These are phyloP conservation scores for Colletotrichum sp. DNA, from an alignment of 2,329 filamentous ascomycete genomes.

Conservation along the genomic window DNA sequence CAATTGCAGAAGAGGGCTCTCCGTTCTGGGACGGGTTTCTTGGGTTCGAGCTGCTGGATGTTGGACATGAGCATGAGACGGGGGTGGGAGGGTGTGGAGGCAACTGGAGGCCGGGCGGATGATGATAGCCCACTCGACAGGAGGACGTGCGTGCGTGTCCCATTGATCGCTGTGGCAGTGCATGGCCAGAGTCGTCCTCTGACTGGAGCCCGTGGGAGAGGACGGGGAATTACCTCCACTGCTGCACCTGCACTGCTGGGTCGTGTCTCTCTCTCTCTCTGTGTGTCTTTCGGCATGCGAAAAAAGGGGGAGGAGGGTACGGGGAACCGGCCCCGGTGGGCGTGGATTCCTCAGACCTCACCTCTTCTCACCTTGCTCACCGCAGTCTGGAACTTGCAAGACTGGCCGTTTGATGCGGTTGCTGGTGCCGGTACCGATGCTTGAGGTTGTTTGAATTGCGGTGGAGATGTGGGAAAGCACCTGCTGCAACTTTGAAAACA, in stretches of 20 bases:
- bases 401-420: background rate
- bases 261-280: background rate
- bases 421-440: background rate
- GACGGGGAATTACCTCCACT: conserved; percentile 6
- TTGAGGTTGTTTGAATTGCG: background rate
- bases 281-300: conserved; percentile 11
- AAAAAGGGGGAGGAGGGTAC: background rate
- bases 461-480: background rate
- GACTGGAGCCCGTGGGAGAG: conserved; percentile 6
- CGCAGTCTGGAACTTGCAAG: background rate
- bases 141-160: background rate
- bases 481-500: background rate
- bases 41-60: background rate
- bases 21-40: background rate
- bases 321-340: background rate
- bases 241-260: background rate
- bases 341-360: background rate
- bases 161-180: conserved; percentile 22
- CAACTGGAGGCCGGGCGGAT: background rate
- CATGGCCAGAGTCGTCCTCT: conserved; percentile 3
- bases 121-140: background rate
- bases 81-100: background rate
- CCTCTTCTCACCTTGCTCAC: background rate
- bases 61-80: background rate
- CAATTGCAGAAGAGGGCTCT: background rate